Conservation (phyloP, 1,284 basidiomycete genomes). For the Vanrija pseudolonga region DNA sequence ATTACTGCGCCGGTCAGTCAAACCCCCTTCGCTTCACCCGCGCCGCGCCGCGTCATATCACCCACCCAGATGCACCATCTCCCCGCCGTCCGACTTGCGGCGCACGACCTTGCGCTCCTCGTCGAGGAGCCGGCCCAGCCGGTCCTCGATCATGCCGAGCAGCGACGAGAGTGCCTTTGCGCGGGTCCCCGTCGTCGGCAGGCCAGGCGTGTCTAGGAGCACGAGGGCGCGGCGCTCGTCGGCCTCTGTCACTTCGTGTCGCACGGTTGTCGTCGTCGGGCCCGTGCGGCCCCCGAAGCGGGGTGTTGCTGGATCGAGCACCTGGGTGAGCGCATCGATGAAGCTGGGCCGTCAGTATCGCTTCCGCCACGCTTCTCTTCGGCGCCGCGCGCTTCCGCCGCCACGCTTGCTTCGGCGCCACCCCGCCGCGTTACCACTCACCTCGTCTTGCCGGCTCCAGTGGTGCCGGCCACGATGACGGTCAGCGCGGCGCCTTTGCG, state of each 20-base stretch:
- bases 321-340: conserved; percentile 13
- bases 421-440: conserved; percentile 6
- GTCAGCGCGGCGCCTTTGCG: conserved; percentile 29
- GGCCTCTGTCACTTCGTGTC: conserved; percentile 5
- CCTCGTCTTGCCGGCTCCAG: conserved; percentile 41
- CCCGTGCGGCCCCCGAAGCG: conserved; percentile 2
- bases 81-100: conserved; percentile 32
- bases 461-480: conserved; percentile 38
- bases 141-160: conserved; percentile 36
- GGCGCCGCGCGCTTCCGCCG: conserved; percentile 7
- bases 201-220: conserved; percentile 42
- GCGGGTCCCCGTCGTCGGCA: conserved; percentile 14
- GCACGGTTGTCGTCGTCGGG: conserved; percentile 9
- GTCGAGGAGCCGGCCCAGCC: conserved; percentile 32
- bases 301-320: conserved; percentile 9
- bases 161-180: conserved; percentile 30
- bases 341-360: conserved; percentile 6
- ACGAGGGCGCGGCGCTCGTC: conserved; percentile 9
- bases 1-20: conserved; percentile 26
- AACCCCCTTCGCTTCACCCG: background rate
- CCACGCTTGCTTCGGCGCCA: background rate
- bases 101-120: conserved; percentile 43
- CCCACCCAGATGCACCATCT: conserved; percentile 42
- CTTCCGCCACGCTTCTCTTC: too few relatives aligned
- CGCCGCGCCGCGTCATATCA: too few relatives aligned